These are phyloP conservation scores for Capsicum baccatum DNA, from an alignment of 257 asterid species.

Conservation along the genomic window DNA sequence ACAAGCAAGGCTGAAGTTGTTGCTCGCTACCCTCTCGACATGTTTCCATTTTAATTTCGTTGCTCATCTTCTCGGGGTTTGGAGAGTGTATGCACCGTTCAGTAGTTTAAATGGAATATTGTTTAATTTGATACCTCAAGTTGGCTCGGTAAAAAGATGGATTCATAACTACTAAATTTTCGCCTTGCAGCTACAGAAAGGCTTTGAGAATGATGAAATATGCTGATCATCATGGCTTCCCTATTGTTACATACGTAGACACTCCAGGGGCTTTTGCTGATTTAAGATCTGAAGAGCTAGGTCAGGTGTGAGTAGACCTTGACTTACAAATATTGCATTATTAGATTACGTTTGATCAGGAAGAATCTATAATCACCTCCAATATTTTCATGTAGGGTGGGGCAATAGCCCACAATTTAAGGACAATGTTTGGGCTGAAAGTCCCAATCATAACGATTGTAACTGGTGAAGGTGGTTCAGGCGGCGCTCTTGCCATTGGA, in stretches of 20 bases:
- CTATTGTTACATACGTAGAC: conserved; percentile 83
- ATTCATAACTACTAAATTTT: conserved; percentile 15
- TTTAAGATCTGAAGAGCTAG: conserved; percentile 79
- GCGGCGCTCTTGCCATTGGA: conserved; percentile 99
- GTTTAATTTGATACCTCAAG: neutral
- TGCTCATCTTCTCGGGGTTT: neutral
- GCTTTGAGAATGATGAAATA: conserved; percentile 87
- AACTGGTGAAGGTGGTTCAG: conserved; percentile 99
- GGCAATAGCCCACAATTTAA: conserved; percentile 90
- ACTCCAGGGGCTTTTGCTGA: conserved; percentile 97
- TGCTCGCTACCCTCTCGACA: neutral
- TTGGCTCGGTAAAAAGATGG: neutral
- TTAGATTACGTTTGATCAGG: neutral
- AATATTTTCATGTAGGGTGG: conserved; percentile 70
- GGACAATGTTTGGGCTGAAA: conserved; percentile 97
- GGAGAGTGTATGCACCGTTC: neutral
- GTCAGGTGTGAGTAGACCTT: conserved; percentile 62
- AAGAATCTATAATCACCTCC: conserved; percentile 24
- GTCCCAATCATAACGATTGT: conserved; percentile 88
- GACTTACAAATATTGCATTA: neutral
- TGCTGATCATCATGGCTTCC: conserved; percentile 95
- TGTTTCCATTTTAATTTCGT: neutral
- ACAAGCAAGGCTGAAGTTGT: neutral
- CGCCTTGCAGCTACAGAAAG: conserved; percentile 73
- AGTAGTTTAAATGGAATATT: neutral